Conservation (phyloP, 495 filamentous ascomycete species). For the Saxophila tyrrhenica region DNA sequence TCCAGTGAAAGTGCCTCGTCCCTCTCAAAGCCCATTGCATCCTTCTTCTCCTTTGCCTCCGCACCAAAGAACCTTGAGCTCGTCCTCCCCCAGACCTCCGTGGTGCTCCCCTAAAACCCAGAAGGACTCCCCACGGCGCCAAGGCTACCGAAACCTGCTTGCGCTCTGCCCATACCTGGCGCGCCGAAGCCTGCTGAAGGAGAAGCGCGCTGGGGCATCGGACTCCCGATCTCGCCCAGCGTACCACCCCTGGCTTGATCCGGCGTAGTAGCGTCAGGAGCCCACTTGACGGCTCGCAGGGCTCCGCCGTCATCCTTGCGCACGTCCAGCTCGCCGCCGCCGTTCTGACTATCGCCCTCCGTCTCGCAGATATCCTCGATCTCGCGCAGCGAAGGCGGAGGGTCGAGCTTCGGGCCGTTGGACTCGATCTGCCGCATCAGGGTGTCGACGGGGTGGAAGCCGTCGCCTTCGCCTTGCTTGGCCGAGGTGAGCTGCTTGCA, state of each 20-base stretch:
- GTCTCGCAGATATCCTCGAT: constrained; percentile 87
- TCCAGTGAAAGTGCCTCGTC: no score
- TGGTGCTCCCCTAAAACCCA: not conserved
- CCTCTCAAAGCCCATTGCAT: no score
- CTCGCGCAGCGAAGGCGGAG: constrained; percentile 53
- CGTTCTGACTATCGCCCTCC: constrained; percentile 74
- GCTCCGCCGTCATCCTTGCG: constrained; percentile 35
- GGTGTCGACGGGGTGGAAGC: constrained; percentile 55
- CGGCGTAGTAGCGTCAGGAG: constrained; percentile 30
- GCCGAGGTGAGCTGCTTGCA: constrained; percentile 45
- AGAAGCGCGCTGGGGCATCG: constrained; percentile 26
- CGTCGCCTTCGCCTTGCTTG: constrained; percentile 29
- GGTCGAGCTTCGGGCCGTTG: constrained; percentile 43
- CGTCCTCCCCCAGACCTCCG: not conserved
- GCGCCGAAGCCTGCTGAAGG: constrained; percentile 22
- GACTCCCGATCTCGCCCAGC: constrained; percentile 33
- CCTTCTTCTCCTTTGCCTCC: no score
- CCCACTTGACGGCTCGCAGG: constrained; percentile 51
- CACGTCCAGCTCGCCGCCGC: constrained; percentile 71
- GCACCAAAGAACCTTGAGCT: not conserved
- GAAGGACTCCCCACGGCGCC: not conserved
- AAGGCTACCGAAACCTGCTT: not conserved
- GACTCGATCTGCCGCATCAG: constrained; percentile 57
- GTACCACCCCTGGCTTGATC: constrained; percentile 9
- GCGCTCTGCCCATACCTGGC: constrained; percentile 17